Base-by-base conservation (phyloP, 805 yeast species). In the Metschnikowia lachancei region DNA sequence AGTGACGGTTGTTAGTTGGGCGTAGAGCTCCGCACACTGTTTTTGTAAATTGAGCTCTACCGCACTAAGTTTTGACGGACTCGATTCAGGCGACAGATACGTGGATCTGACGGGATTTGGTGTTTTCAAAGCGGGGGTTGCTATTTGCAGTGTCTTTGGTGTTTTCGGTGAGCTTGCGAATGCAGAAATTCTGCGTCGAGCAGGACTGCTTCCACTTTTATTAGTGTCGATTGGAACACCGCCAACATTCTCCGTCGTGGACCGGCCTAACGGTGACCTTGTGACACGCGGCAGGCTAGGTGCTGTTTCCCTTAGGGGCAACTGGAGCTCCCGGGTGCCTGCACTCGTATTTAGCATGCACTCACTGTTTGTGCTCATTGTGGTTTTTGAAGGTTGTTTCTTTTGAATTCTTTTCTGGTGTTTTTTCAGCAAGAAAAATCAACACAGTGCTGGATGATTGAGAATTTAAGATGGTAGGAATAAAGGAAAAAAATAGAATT, bases 21-120 rank as follows among this genome's bases (percentile, higher is more conserved):
- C 54, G 17, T 68, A 43, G 7, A 66, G 50, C 34, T 70, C 75
- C 9, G 67, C 62, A 51, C 67, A 67, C 40, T 56, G 59, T 42
- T 58, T 50, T 43, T 59, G 63, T 26, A 59, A 40, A 16, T 22
- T 33, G 13, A 46, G 33, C 20, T 49, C 48, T 16, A 24, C 32
- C 20, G 38, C 35, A 24, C 22, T 36, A n/a, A 17, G 14, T 36
- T 32, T 41, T 28, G 29, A 30, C 10, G 42, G 42, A 13, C 24
- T 28, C 11, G 20, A 4, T 10, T 32, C 19, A 5, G 35, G 35
- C 35, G 35, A 32, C 35, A 32, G 19, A 14, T 14, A 32, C 19
- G 35, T 8, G 17, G 17, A 9, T 16, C 35, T 32, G 35, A 14
- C 14, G 19, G 19, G 17, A 4, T 32, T 16, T 32, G 35, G 35